Percentiles rank a stretch among this genome's conserved stretches.
Conservation (phyloP, 345 rosid genomes). For the Rhodomyrtus tomentosa region DNA sequence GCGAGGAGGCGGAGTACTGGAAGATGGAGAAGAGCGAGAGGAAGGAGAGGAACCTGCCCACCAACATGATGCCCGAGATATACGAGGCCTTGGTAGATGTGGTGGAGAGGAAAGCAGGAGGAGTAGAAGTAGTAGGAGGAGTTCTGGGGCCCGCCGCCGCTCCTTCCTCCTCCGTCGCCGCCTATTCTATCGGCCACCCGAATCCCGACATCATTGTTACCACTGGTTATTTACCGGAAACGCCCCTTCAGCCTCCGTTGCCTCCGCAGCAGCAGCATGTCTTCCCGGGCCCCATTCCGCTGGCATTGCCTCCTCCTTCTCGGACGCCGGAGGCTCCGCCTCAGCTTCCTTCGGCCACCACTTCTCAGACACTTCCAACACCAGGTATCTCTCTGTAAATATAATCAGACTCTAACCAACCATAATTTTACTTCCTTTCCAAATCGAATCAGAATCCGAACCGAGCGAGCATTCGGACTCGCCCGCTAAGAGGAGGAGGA, state of each 20-base stretch:
- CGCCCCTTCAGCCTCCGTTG: slow-evolving; percentile 8
- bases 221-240: neutral
- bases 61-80: slow-evolving; percentile 57
- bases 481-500: slow-evolving; percentile 53
- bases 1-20: slow-evolving; percentile 43
- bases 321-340: slow-evolving; percentile 6
- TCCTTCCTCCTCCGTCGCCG: slow-evolving; percentile 10
- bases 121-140: neutral
- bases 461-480: slow-evolving; percentile 68
- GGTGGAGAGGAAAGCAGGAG: slow-evolving; percentile 44
- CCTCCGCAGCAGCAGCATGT: slow-evolving; percentile 9
- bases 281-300: neutral
- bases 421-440: neutral
- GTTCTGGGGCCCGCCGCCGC: neutral
- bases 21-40: slow-evolving; percentile 71
- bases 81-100: slow-evolving; percentile 60
- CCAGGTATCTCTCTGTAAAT: neutral
- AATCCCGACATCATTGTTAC: neutral
- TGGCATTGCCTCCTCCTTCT: slow-evolving; percentile 16
- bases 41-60: slow-evolving; percentile 70
- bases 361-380: slow-evolving; percentile 4
- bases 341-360: neutral
- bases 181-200: neutral
- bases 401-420: neutral
- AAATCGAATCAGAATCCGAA: slow-evolving; percentile 45